Evolutionary conservation across 2,329 filamentous ascomycete species (phyloP), one percentile per base, ranked within the genome.

Genomic region (Penicillium psychrosexuale): DNA sequence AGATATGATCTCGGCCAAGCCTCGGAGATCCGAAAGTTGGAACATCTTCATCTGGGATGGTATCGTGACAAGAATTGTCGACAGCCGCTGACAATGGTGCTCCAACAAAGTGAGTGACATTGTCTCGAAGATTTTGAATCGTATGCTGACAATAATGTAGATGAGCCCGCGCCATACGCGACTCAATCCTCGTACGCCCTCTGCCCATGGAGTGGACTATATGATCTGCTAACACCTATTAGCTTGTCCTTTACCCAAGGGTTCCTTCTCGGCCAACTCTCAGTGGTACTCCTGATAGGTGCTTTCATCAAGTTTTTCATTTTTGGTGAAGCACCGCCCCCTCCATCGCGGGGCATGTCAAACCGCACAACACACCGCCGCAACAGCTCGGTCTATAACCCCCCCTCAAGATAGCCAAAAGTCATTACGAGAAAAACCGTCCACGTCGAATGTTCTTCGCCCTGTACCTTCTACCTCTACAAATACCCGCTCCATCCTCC

Each of bases 261-360:
- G 28, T 88, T 99, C 64, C 85, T 99, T 46, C 81, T 97, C 31
- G 94, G 94, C 47, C 94, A 99, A 74, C 81, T 99, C 48, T 96
- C 91, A 2, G 89, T 99, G 43, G 90, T 96, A 13, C 78, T 97
- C 24, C 82, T 99, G 37, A 85, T 99, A 58, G 92, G 91, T 61
- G 90, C 89, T 63, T 97, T 99, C 76, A 97, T 99, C 75, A 96
- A 96, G 72, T 99, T 97, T 84, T 99, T 99, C 83, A 97, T 99
- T 69, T 97, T 99, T 70, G 94, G 94, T 65, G 94, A 97, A 70
- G 86, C 91, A 5, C 91, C 91, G 0, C 91, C 89, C 1, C 82
- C 91, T 58, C 91, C 96, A 60, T 85, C 88, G 51, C 90, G 88
- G 19, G 90, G 91, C 12, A 82, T 90, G 8, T 78, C 88, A 40